Conservation (phyloP, 2,329 filamentous ascomycete genomes). For the Aspergillus ochraceus region DNA sequence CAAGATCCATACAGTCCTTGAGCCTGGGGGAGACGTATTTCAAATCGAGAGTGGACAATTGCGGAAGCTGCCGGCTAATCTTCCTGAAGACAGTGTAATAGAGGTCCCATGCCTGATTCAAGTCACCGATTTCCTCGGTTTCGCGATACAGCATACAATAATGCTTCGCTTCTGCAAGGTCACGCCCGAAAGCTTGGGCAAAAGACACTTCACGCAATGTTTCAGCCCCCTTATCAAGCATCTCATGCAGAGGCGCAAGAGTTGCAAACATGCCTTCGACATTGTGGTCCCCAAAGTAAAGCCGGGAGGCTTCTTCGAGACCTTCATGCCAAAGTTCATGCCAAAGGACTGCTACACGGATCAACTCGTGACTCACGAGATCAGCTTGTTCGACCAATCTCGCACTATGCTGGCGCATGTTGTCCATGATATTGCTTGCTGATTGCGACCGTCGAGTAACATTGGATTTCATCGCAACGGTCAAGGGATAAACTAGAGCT, state of each 20-base stretch:
- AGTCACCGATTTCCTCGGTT: constrained; percentile 86
- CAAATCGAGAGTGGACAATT: constrained; percentile 87
- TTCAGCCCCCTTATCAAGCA: constrained; percentile 87
- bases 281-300: constrained; percentile 97
- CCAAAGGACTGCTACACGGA: constrained; percentile 95
- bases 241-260: constrained; percentile 84
- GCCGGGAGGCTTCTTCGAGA: constrained; percentile 88
- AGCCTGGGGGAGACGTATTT: constrained; percentile 96
- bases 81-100: constrained; percentile 98
- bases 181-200: constrained; percentile 92
- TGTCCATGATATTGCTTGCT: constrained; percentile 93
- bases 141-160: constrained; percentile 92
- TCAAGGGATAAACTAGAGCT: constrained; percentile 93
- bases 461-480: constrained; percentile 96
- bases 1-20: constrained; percentile 78
- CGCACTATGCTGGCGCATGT: constrained; percentile 92
- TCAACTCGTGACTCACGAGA: constrained; percentile 91
- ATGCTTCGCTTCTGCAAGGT: constrained; percentile 89
- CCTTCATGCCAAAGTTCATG: constrained; percentile 99
- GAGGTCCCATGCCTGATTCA: constrained; percentile 98
- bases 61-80: constrained; percentile 88
- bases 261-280: constrained; percentile 96
- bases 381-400: constrained; percentile 93
- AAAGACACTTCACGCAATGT: constrained; percentile 96
- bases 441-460: constrained; percentile 81